phyloP scores from a whole-genome alignment of 2,329 filamentous ascomycete genomes.

The Berkeleyomyces basicola region DNA sequence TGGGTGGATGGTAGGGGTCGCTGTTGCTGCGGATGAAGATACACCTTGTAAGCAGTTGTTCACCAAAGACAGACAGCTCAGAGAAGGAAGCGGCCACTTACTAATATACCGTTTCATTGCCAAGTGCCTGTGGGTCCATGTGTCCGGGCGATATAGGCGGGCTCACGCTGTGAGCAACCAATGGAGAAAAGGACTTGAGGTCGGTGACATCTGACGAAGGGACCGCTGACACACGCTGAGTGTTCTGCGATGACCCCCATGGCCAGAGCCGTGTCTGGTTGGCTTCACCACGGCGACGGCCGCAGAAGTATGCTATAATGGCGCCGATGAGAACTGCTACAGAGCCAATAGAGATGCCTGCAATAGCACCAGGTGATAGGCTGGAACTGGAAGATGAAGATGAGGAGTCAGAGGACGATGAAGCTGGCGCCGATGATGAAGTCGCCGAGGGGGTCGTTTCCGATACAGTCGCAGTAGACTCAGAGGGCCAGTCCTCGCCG shows the following conservation, averaged over 20 bases:
- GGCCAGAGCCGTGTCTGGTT: constrained; percentile 16
- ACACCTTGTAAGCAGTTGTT: neutral
- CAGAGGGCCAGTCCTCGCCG: constrained; percentile 36
- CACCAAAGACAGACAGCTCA: neutral
- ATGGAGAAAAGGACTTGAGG: neutral
- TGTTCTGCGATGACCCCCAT: neutral
- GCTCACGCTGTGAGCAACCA: neutral
- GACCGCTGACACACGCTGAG: neutral
- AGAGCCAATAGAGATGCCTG: constrained; percentile 39
- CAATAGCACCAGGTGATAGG: constrained; percentile 33
- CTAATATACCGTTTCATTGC: neutral
- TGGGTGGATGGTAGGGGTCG: neutral
- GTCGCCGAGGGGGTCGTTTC: constrained; percentile 9
- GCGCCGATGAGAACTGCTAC: constrained; percentile 28
- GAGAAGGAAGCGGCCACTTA: neutral
- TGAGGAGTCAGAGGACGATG: constrained; percentile 12
- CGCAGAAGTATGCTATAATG: constrained; percentile 31
- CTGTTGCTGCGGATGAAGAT: neutral
- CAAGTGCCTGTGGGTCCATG: neutral
- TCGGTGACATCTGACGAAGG: neutral
- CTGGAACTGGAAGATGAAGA: constrained; percentile 8
- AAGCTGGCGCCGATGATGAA: constrained; percentile 13
- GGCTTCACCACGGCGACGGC: constrained; percentile 19
- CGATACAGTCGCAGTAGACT: constrained; percentile 19
- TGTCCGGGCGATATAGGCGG: neutral